Evolutionary conservation across 768 basidiomycete species (phyloP).

Genomic region (Boletus rufocinnamomeus): DNA sequence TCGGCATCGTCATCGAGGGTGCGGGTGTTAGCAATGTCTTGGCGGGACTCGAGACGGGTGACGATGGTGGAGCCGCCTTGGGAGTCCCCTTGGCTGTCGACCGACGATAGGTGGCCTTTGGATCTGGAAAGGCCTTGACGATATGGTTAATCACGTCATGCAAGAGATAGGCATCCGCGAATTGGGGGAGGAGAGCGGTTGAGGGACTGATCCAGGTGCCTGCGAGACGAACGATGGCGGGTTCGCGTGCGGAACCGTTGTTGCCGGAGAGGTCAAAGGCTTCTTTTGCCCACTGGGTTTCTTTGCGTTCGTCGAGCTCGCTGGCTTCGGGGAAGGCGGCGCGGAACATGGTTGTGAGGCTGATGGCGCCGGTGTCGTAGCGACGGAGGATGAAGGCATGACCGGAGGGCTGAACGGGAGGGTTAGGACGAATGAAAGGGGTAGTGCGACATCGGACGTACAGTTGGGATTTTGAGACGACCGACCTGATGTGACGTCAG

Average conservation of each 20-base stretch:
- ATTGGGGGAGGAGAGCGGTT: constrained; percentile 53
- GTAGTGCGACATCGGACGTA: constrained; percentile 40
- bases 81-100: constrained; percentile 45
- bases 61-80: constrained; percentile 31
- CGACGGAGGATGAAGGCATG: constrained; percentile 95
- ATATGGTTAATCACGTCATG: constrained; percentile 62
- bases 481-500: constrained; percentile 63
- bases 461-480: constrained; percentile 86
- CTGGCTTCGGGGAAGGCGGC: constrained; percentile 86
- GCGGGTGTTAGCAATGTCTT: constrained; percentile 37
- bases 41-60: constrained; percentile 25
- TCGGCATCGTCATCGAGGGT: constrained; percentile 42
- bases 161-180: constrained; percentile 71
- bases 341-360: constrained; percentile 94
- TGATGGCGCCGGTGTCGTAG: constrained; percentile 91
- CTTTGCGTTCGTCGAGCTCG: constrained; percentile 75
- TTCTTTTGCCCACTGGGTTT: constrained; percentile 83
- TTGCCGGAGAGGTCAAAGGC: constrained; percentile 74
- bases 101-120: constrained; percentile 74
- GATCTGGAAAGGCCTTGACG: constrained; percentile 74
- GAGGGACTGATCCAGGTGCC: constrained; percentile 82
- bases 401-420: constrained; percentile 54
- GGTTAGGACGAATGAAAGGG: constrained; percentile 18
- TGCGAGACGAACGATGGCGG: constrained; percentile 71
- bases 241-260: constrained; percentile 68